Evolutionary conservation across 352 stramenopile genomes (phyloP), one percentile per base, ranked within the genome.

Genomic region (Pythium scleroteichum): DNA sequence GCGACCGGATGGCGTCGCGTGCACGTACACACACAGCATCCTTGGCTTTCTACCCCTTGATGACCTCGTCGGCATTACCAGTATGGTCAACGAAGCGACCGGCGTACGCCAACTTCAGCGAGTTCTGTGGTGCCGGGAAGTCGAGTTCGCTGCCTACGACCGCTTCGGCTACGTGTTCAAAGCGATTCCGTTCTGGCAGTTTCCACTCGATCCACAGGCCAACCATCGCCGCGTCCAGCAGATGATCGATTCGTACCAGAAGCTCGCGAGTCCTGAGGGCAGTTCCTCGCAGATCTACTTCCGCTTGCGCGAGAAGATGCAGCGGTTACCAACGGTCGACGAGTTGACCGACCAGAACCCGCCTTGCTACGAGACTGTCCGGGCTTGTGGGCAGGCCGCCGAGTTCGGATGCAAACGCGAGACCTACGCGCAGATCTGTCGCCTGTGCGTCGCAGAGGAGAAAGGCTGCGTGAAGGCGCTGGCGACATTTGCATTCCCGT

Each of bases 1-100:
- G 17, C 16, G 47, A 16, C 71, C 71, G 7, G 66, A 78, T 39
- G 71, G 71, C 35, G 65, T 76, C 7, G 38, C n/a, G 16, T 78
- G 71, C 48, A 76, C 71, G 10, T 78, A 65, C 35, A 54, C 49
- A 20, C 65, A 75, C 53, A 44, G 53, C 20, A 64, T 78, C 20
- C 42, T 78, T 17, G 71, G 71, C 33, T 75, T 61, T 24, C 3
- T 76, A 7, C 54, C 59, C 17, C 65, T 79, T 16, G 69, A 76
- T 56, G 68, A 76, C 27, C 38, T 79, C 29, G 71, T 76, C 19
- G 68, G 68, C 19, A 79, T 79, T 54, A 79, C 71, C 20, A 22
- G n/a, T 3, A 60, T 78, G 32, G 48, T 35, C 4, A 70, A 62
- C 54, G 46, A 62, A 68, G 62, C 16, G 55, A 58, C 38, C 44